Conservation (phyloP, 2,329 filamentous ascomycete species). For the Sordariomycetes sp. region DNA sequence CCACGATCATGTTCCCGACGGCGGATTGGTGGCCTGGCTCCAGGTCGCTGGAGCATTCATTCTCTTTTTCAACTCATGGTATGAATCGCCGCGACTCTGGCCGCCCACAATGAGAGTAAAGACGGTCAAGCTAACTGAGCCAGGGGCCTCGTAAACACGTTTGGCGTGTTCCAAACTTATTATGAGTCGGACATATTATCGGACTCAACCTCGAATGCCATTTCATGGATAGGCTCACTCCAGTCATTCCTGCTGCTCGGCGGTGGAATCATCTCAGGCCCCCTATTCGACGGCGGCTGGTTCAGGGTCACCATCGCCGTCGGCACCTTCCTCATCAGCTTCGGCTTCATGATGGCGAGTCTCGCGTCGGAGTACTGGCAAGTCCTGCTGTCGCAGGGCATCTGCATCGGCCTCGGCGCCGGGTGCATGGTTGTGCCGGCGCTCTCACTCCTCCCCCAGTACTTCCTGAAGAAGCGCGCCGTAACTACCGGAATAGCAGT, state of each 20-base stretch:
- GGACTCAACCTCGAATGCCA: conserved; percentile 12
- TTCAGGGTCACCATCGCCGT: conserved; percentile 15
- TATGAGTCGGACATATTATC: conserved; percentile 16
- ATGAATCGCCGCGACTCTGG: conserved; percentile 2
- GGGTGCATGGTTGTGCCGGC: conserved; percentile 23
- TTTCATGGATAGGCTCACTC: conserved; percentile 22
- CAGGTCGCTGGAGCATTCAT: conserved; percentile 19
- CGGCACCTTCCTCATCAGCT: conserved; percentile 18
- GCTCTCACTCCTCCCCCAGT: conserved; percentile 23
- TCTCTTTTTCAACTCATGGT: conserved; percentile 22
- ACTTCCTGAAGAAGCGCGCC: conserved; percentile 22
- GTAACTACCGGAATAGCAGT: conserved; percentile 28
- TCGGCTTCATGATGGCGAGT: conserved; percentile 24
- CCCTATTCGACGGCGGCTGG: conserved; percentile 24
- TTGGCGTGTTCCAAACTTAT: conserved; percentile 20
- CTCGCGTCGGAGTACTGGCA: conserved; percentile 25
- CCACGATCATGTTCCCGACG: conserved; percentile 10
- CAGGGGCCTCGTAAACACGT: conserved; percentile 20
- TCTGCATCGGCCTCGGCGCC: conserved; percentile 26
- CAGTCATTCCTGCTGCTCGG: conserved; percentile 23
- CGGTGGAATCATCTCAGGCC: conserved; percentile 21
- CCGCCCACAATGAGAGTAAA: not conserved
- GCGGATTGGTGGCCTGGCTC: conserved; percentile 19
- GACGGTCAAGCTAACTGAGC: not conserved
- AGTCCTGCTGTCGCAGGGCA: conserved; percentile 24